Evolutionary conservation across 805 yeast genomes (phyloP), one percentile per base, ranked within the genome.

Genomic region (Sugiyamaella americana): DNA sequence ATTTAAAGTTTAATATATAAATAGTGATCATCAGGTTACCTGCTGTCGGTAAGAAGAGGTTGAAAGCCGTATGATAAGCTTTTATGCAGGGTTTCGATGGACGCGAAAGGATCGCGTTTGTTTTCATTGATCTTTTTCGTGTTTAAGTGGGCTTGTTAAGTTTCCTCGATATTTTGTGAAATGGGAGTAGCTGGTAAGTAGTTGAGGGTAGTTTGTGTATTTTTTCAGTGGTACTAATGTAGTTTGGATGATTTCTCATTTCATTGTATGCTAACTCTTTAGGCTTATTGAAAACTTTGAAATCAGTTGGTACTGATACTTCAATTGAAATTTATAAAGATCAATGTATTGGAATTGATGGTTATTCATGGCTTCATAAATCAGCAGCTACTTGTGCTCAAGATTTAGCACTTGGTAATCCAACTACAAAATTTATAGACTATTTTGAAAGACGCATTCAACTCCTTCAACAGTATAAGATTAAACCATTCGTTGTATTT

Each of bases 311-410:
- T 57, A 73, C 74, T 44, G 72, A 74, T 0, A 72, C 76, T 1
- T 65, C 81, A 1, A 66, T 89, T 40, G 73, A 75, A 46, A 66
- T 75, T 30, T 86, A 79, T 61, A 65, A 78, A 11, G 96, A 96
- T 1, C 73, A 81, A 57, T 79, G 84, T 0, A 67, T 89, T 10
- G 99, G 95, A 0, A 82, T 93, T n/a, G 99, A 93, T 61, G 89
- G 95, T 0, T 93, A 87, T 59, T 88, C 96, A 1, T 93, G 99
- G 99, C 75, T 93, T 3, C 99, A 93, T 65, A 77, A 86, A 52
- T 89, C 93, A 3, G 80, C 86, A 2, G 75, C 82, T 43, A 70
- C 87, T 16, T 89, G 98, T 65, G 84, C 97, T 0, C 78, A 75
- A 64, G 96, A 93, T 42, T 67, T 93, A 40, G 87, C 87, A 5